Evolutionary conservation across 352 stramenopile genomes (phyloP), one percentile per base, ranked within the genome.

Genomic region (Phytopythium boreale): DNA sequence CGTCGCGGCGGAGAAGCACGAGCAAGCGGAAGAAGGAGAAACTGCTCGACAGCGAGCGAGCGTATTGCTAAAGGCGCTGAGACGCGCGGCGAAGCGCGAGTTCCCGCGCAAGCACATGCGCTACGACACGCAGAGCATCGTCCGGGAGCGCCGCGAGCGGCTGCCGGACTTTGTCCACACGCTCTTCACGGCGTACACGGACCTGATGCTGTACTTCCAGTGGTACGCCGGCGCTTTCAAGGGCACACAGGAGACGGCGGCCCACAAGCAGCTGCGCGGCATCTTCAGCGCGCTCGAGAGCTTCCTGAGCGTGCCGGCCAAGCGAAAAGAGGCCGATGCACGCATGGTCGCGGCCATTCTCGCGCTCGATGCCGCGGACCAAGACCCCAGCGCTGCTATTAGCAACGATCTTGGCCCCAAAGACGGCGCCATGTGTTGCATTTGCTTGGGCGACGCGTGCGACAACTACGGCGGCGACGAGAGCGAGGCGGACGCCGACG

Each of bases 31-130:
- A 27, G 51, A 24, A 26, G 26, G 2, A n/a, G n/a, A 10, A 14
- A 2, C 51, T 26, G 15, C 31, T 27, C 10, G 51, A 3, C 15
- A 27, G 14, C 49, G 24, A 55, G 51, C 27, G 17, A 17, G 51
- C 29, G 53, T 49, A 34, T 53, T 72, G 20, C 31, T 64, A 11
- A 27, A 52, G 7, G 36, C 67, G 22, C 51, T 77, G 41, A 53
- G 60, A 4, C 44, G n/a, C 14, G 67, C 67, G 20, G 62, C 46
- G 12, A 64, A 58, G 15, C 22, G 56, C 2, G 49, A 70, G 10
- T 74, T 77, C 56, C 70, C 70, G 10, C 52, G 70, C 37, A 77
- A 72, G 26, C 70, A 77, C 44, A 34, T 75, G 19, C 70, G 70
- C 0, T 72, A 67, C 26, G 70, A 77, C 50, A 77, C 67, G 4